Evolutionary conservation across 371 early-diverging fungal species (phyloP).

Genomic region (Mucor mucedo): DNA sequence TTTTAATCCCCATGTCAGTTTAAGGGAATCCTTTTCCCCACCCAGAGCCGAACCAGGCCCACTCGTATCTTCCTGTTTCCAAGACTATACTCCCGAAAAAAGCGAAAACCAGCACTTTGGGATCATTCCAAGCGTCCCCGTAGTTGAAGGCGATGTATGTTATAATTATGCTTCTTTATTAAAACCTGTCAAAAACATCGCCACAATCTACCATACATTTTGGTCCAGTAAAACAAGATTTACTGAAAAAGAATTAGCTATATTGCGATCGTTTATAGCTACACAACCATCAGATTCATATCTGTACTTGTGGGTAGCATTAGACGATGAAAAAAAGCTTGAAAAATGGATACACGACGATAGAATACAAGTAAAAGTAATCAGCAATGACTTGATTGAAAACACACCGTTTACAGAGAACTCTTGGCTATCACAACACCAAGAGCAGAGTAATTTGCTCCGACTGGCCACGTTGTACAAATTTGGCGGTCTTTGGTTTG

Average conservation of each 20-base stretch:
- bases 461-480: slow-evolving; percentile 35
- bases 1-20: slow-evolving; percentile 45
- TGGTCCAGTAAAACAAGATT: slow-evolving; percentile 27
- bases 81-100: slow-evolving; percentile 1
- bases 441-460: slow-evolving; percentile 16
- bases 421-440: neutral
- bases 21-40: slow-evolving; percentile 38
- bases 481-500: slow-evolving; percentile 58
- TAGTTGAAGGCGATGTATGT: slow-evolving; percentile 43
- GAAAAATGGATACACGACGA: slow-evolving; percentile 11
- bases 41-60: slow-evolving; percentile 30
- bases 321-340: slow-evolving; percentile 14
- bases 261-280: slow-evolving; percentile 46
- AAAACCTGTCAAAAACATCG: slow-evolving; percentile 2
- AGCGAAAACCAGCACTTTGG: slow-evolving; percentile 24
- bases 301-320: slow-evolving; percentile 51
- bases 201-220: slow-evolving; percentile 18
- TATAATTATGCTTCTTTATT: slow-evolving; percentile 49
- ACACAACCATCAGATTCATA: slow-evolving; percentile 39
- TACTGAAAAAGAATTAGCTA: slow-evolving; percentile 35
- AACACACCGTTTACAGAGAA: slow-evolving; percentile 8
- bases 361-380: slow-evolving; percentile 33
- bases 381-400: slow-evolving; percentile 6
- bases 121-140: slow-evolving; percentile 44
- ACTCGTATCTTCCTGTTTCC: slow-evolving; percentile 24